A percentile compares a stretch with the other conserved stretches of the same genome.
Evolutionary conservation across 257 asterid genomes (phyloP).

Genomic region (Penstemon eatonii): DNA sequence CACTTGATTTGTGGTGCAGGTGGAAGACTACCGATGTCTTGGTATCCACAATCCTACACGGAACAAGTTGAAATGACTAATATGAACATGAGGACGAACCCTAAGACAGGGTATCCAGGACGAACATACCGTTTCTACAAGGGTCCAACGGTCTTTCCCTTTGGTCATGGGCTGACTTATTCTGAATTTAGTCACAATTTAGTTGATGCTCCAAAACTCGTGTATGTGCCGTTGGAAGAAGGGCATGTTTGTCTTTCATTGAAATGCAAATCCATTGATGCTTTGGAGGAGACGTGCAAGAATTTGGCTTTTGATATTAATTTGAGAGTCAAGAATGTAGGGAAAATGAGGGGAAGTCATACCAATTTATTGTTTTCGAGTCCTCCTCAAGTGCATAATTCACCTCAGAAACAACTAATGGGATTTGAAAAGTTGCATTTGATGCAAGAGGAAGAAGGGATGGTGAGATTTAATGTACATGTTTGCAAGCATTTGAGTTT

Average conservation of each 20-base stretch:
- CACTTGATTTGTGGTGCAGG: constrained; percentile 29
- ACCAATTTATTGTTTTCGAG: constrained; percentile 50
- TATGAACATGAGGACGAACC: constrained; percentile 72
- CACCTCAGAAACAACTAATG: constrained; percentile 56
- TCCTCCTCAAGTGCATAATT: constrained; percentile 59
- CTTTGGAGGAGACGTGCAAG: constrained; percentile 35
- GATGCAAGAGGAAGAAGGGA: constrained; percentile 40
- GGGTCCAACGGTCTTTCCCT: constrained; percentile 48
- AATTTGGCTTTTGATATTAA: constrained; percentile 37
- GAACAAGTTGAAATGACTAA: constrained; percentile 54
- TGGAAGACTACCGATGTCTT: constrained; percentile 74
- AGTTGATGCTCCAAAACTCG: constrained; percentile 44
- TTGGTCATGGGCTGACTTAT: constrained; percentile 62
- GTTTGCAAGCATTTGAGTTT: constrained; percentile 73
- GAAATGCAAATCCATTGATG: constrained; percentile 44
- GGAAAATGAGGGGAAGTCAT: constrained; percentile 53
- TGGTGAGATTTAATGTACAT: constrained; percentile 50
- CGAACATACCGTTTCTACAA: constrained; percentile 63
- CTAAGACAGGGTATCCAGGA: constrained; percentile 62
- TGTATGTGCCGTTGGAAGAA: constrained; percentile 41
- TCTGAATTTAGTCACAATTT: constrained; percentile 41
- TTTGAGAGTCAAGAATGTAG: constrained; percentile 50
- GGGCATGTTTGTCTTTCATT: constrained; percentile 47
- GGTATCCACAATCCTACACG: constrained; percentile 69
- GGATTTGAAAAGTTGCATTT: constrained; percentile 53